Conservation (phyloP, 345 rosid species). For the Rhodamnia argentea region DNA sequence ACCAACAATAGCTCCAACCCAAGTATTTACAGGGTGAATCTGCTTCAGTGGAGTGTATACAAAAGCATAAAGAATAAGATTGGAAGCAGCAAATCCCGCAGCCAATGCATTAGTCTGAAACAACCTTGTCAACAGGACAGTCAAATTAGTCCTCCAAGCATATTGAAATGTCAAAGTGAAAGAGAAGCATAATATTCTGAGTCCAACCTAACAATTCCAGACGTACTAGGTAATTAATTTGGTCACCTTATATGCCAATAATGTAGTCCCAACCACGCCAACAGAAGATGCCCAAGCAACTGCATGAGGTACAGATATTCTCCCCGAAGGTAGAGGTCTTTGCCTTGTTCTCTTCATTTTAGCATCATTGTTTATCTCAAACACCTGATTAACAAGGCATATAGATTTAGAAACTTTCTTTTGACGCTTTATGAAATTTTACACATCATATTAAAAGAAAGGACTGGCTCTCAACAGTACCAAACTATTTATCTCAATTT, state of each 20-base stretch:
- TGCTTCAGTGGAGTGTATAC: constrained; percentile 88
- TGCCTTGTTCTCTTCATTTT: constrained; percentile 85
- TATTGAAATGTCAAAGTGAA: neutral
- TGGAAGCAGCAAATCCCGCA: constrained; percentile 79
- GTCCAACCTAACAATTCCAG: neutral
- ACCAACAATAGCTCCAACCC: constrained; percentile 99
- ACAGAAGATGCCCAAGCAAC: constrained; percentile 67
- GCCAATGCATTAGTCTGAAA: constrained; percentile 95
- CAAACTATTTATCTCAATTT: neutral
- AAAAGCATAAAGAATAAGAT: constrained; percentile 68
- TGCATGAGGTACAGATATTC: constrained; percentile 64
- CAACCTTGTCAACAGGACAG: constrained; percentile 42
- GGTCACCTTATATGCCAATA: constrained; percentile 75
- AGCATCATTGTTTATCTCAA: constrained; percentile 81
- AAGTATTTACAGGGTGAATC: constrained; percentile 91
- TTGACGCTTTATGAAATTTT: neutral
- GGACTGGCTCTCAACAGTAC: neutral
- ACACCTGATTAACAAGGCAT: constrained; percentile 27
- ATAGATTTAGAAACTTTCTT: neutral
- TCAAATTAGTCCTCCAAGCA: constrained; percentile 16
- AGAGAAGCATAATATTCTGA: neutral
- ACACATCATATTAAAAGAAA: neutral
- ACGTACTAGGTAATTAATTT: neutral
- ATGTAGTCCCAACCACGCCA: constrained; percentile 65
- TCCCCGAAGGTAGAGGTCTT: constrained; percentile 86